phyloP scores from a whole-genome alignment of 2,329 filamentous ascomycete genomes.

The Trichoderma breve region DNA sequence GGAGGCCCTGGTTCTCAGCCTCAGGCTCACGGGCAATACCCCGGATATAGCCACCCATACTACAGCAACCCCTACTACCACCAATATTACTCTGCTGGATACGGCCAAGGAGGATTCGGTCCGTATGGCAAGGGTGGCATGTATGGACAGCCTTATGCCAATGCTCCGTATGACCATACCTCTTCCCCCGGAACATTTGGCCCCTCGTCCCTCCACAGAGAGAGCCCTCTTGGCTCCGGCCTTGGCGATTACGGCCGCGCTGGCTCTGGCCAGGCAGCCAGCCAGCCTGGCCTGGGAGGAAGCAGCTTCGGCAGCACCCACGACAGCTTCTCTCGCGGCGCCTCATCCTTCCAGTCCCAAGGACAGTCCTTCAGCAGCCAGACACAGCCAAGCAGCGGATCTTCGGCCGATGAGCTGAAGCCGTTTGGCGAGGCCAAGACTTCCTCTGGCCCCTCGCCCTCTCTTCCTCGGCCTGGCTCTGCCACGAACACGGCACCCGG shows the following conservation, averaged over 20 bases:
- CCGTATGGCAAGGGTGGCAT: conserved; percentile 56
- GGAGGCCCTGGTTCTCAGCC: conserved; percentile 44
- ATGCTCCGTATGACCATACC: conserved; percentile 55
- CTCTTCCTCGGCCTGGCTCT: conserved; percentile 57
- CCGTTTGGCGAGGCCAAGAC: conserved; percentile 57
- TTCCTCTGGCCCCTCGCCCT: conserved; percentile 54
- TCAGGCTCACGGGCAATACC: conserved; percentile 48
- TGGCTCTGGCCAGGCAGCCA: conserved; percentile 48
- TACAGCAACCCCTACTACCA: conserved; percentile 63
- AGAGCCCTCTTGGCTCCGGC: conserved; percentile 49
- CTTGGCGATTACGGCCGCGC: conserved; percentile 56
- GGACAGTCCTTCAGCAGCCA: conserved; percentile 53
- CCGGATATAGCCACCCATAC: conserved; percentile 57
- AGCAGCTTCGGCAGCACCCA: conserved; percentile 54
- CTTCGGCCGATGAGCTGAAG: conserved; percentile 55
- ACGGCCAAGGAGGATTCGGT: conserved; percentile 51
- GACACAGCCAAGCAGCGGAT: conserved; percentile 44
- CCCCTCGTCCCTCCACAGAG: conserved; percentile 53
- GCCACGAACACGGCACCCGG: conserved; percentile 54
- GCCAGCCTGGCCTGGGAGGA: conserved; percentile 50
- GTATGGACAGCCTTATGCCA: conserved; percentile 58
- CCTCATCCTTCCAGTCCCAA: conserved; percentile 53
- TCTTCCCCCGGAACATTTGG: conserved; percentile 56
- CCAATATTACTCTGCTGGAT: conserved; percentile 57
- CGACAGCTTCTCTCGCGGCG: conserved; percentile 54